phyloP scores from a whole-genome alignment of 441 rosid genomes.

The Geranium incanum region DNA sequence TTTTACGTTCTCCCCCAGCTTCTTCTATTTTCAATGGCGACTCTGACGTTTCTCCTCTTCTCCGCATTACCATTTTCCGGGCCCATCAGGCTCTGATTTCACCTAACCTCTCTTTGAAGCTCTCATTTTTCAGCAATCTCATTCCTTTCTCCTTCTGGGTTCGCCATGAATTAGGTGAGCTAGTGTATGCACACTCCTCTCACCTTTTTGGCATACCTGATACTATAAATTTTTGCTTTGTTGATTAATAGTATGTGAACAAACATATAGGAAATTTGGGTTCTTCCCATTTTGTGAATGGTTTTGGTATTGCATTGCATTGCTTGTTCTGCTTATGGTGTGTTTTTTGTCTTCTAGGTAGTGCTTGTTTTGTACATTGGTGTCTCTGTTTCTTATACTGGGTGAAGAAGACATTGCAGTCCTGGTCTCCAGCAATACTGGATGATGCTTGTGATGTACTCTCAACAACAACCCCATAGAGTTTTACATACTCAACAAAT shows the following conservation, averaged over 20 bases:
- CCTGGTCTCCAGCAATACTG: too few relatives aligned
- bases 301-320: not conserved
- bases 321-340: not conserved
- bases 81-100: not conserved
- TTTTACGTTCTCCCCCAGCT: not conserved
- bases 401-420: too few relatives aligned
- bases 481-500: too few relatives aligned
- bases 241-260: not conserved
- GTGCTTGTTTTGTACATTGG: not conserved
- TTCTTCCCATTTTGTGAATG: not conserved
- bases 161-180: constrained; percentile 5
- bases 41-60: not conserved
- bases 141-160: not conserved
- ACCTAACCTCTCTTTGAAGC: not conserved
- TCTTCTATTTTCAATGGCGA: not conserved
- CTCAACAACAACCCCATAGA: too few relatives aligned
- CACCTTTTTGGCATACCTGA: not conserved
- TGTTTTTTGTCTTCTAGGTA: not conserved
- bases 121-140: not conserved
- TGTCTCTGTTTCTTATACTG: too few relatives aligned
- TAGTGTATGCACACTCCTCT: not conserved
- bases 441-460: too few relatives aligned
- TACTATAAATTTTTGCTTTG: too few relatives aligned
- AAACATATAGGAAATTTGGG: not conserved
- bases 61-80: not conserved